Evolutionary conservation across 2,329 filamentous ascomycete species (phyloP).

Genomic region (Aspergillus sp.): DNA sequence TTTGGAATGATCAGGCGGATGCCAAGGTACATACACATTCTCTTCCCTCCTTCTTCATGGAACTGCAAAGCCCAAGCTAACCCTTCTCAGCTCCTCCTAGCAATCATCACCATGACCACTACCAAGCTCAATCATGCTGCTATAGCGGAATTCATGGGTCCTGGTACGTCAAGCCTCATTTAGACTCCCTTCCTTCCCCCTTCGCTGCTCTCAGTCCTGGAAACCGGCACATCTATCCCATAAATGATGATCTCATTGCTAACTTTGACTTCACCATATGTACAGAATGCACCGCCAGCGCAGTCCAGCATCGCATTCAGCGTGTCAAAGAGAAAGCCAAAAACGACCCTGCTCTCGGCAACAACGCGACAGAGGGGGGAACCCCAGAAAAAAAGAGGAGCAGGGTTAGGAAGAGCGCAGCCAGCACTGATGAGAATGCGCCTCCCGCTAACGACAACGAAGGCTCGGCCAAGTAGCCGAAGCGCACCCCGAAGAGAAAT

Average conservation of each 20-base stretch:
- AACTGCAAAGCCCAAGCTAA: background rate
- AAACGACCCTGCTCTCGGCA: background rate
- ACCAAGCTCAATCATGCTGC: slow-evolving; percentile 26
- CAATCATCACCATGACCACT: slow-evolving; percentile 24
- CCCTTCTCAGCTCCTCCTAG: slow-evolving; percentile 28
- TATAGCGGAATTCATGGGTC: slow-evolving; percentile 30
- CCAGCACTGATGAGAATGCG: background rate
- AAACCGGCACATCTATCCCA: no score
- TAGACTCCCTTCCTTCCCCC: background rate
- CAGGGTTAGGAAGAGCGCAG: background rate
- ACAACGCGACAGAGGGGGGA: background rate
- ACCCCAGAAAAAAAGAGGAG: slow-evolving; percentile 7
- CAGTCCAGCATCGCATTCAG: slow-evolving; percentile 30
- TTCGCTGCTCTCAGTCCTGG: background rate
- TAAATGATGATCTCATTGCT: background rate
- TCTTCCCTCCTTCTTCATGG: background rate
- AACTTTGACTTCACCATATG: background rate
- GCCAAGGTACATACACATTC: slow-evolving; percentile 30
- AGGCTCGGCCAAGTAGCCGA: background rate
- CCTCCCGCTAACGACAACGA: background rate
- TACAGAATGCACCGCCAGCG: slow-evolving; percentile 29
- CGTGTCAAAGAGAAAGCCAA: slow-evolving; percentile 25
- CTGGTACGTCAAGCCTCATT: slow-evolving; percentile 18
- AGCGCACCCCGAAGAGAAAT: background rate
- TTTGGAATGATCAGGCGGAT: slow-evolving; percentile 33